Evolutionary conservation across 148 eudicot genomes (phyloP).

Genomic region (Rhododendron simsii): DNA sequence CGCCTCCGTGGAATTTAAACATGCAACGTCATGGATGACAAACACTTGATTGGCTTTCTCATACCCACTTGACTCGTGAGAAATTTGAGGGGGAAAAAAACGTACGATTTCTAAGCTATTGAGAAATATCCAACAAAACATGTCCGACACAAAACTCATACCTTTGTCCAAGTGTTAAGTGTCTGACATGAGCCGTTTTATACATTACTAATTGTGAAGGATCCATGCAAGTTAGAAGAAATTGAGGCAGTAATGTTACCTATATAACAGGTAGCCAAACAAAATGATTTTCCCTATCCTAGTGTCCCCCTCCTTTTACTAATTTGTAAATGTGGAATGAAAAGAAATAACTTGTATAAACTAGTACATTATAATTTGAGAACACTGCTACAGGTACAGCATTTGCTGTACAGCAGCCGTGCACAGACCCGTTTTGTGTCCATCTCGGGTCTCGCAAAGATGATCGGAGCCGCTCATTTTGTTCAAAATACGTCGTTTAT

Average conservation of each 20-base stretch:
- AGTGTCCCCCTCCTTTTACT: background rate
- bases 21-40: too few species aligned
- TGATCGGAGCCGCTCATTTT: too few species aligned
- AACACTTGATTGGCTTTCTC: too few species aligned
- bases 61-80: background rate
- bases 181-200: background rate
- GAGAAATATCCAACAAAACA: background rate
- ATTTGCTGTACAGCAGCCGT: too few species aligned
- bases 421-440: too few species aligned
- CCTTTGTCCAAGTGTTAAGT: background rate
- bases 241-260: too few species aligned
- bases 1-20: too few species aligned
- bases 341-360: background rate
- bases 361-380: background rate
- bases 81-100: background rate
- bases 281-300: background rate
- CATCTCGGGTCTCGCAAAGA: too few species aligned
- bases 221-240: background rate
- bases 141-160: background rate
- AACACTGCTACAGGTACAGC: too few species aligned
- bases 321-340: background rate
- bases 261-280: background rate
- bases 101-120: background rate
- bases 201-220: background rate
- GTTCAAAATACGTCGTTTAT: too few species aligned